These are phyloP conservation scores for Spirogloea muscicola DNA, from an alignment of 139 green algal genomes.

Conservation along the genomic window DNA sequence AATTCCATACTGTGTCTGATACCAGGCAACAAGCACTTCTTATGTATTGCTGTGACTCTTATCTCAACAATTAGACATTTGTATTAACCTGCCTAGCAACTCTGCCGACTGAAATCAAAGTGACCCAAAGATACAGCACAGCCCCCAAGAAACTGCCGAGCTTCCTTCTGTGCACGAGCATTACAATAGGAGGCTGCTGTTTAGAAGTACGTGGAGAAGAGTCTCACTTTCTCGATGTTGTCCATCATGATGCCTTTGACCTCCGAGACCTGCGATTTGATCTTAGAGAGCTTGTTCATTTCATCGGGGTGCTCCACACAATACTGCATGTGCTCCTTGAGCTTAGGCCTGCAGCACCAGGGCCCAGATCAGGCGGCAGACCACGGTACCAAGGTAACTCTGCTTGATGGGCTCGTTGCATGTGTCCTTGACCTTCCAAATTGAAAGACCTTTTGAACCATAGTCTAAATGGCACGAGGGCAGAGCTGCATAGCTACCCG, in stretches of 20 bases:
- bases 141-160: neutral
- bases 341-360: conserved; percentile 61
- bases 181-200: neutral
- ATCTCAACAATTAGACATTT: neutral
- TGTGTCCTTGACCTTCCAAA: too few relatives aligned
- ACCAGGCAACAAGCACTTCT: neutral
- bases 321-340: conserved; percentile 92
- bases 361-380: neutral
- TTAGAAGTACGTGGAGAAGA: neutral
- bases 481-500: conserved; percentile 45
- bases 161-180: neutral
- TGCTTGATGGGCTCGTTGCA: too few relatives aligned
- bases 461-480: neutral
- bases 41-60: neutral
- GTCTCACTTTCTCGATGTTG: conserved; percentile 91
- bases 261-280: conserved; percentile 90
- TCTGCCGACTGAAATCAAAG: neutral
- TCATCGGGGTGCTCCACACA: conserved; percentile 87
- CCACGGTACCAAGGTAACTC: neutral
- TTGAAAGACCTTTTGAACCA: neutral
- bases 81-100: neutral
- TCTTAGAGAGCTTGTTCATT: conserved; percentile 77
- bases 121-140: neutral
- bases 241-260: conserved; percentile 98
- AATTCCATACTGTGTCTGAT: neutral